Percentiles rank a stretch among this genome's conserved stretches.
phyloP scores from a whole-genome alignment of 2,329 filamentous ascomycete genomes.

The Cladophialophora immunda region DNA sequence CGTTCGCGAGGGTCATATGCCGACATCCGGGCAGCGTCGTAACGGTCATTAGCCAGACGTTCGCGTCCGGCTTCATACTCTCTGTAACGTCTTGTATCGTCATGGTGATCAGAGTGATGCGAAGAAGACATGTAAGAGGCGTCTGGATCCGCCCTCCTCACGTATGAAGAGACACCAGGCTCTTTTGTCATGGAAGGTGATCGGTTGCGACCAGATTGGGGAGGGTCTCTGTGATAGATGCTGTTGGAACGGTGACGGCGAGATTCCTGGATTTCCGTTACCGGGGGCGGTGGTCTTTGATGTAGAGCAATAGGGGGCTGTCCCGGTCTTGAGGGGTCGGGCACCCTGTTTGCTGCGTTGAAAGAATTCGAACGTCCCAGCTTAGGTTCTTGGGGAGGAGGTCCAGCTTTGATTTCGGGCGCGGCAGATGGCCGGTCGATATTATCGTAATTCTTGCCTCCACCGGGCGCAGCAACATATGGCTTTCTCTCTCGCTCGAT shows the following conservation, averaged over 20 bases:
- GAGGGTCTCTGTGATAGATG: conserved; percentile 35
- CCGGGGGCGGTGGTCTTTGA: conserved; percentile 33
- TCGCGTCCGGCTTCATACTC: conserved; percentile 37
- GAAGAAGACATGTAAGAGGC: conserved; percentile 27
- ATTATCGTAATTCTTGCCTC: conserved; percentile 63
- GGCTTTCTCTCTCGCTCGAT: conserved; percentile 73
- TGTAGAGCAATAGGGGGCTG: conserved; percentile 37
- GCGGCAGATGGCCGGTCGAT: conserved; percentile 40
- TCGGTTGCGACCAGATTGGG: conserved; percentile 30
- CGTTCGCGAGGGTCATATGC: conserved; percentile 37
- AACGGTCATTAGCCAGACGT: conserved; percentile 36
- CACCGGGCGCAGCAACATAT: conserved; percentile 67
- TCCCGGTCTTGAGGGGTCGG: conserved; percentile 10
- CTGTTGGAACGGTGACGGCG: conserved; percentile 33
- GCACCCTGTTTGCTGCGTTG: conserved; percentile 23
- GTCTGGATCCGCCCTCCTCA: conserved; percentile 29
- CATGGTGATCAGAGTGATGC: conserved; percentile 31
- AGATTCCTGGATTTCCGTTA: conserved; percentile 32
- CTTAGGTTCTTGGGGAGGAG: conserved; percentile 21
- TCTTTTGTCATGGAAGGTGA: conserved; percentile 35
- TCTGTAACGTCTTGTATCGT: conserved; percentile 32
- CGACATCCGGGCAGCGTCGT: conserved; percentile 37
- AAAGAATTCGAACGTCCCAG: conserved; percentile 31
- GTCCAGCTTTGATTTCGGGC: conserved; percentile 24
- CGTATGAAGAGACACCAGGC: conserved; percentile 22